A percentile compares a stretch with the other conserved stretches of the same genome.
Evolutionary conservation across 1,139 yeast species (phyloP).

Genomic region (Blastobotrys capitulatus): DNA sequence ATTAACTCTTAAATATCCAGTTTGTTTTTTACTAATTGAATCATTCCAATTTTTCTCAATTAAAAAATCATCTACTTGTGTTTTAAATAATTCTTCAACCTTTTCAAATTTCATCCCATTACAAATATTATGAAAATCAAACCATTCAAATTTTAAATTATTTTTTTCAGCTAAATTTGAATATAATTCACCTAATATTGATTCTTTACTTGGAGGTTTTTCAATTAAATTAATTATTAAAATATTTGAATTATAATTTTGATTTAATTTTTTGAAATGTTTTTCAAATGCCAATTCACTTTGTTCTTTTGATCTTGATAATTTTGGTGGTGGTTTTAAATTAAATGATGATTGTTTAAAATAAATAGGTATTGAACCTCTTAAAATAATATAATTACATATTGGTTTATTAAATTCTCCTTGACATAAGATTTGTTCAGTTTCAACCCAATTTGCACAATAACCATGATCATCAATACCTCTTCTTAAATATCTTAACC

Average conservation of each 20-base stretch:
- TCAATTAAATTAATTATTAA: constrained; percentile 37
- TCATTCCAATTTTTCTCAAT: constrained; percentile 31
- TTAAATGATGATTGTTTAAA: constrained; percentile 47
- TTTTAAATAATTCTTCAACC: constrained; percentile 29
- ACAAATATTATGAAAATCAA: constrained; percentile 41
- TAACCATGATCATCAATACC: constrained; percentile 41
- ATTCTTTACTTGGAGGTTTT: constrained; percentile 33
- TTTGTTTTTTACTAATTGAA: constrained; percentile 25
- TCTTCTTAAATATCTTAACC: constrained; percentile 42
- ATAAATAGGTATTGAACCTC: constrained; percentile 49
- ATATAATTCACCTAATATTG: constrained; percentile 34
- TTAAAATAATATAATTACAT: constrained; percentile 23
- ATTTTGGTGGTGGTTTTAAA: constrained; percentile 40
- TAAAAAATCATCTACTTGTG: constrained; percentile 24
- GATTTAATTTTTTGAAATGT: constrained; percentile 31
- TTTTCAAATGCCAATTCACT: constrained; percentile 26
- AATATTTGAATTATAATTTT: constrained; percentile 26
- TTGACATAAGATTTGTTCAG: constrained; percentile 34
- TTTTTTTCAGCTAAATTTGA: constrained; percentile 25
- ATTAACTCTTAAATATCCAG: constrained; percentile 38
- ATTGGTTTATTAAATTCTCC: constrained; percentile 2
- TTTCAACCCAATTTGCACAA: constrained; percentile 45
- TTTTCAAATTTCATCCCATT: constrained; percentile 38
- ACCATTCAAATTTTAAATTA: constrained; percentile 36
- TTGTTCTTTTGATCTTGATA: constrained; percentile 30